phyloP scores from a whole-genome alignment of 1,139 yeast species.

The Candida smagusa region DNA sequence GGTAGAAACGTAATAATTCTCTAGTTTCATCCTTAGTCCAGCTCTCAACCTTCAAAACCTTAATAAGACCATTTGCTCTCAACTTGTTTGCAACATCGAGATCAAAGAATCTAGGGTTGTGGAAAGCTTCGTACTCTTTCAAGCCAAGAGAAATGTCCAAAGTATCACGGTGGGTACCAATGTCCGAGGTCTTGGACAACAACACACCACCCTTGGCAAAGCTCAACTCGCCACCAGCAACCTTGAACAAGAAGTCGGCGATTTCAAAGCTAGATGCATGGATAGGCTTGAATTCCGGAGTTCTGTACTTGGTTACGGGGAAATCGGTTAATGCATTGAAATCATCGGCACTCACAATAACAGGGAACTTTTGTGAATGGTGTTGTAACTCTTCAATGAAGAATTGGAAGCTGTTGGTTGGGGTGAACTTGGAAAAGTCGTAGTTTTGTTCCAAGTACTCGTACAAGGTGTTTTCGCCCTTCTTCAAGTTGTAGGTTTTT shows the following conservation, averaged over 20 bases:
- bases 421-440: constrained; percentile 38
- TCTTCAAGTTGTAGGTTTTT: constrained; percentile 34
- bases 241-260: constrained; percentile 55
- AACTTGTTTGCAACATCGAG: constrained; percentile 47
- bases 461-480: constrained; percentile 41
- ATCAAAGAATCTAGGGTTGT: constrained; percentile 51
- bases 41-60: constrained; percentile 46
- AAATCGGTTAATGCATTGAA: constrained; percentile 61
- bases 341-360: constrained; percentile 71
- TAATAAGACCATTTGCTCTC: constrained; percentile 46
- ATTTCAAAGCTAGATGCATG: constrained; percentile 65
- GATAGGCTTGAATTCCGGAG: constrained; percentile 54
- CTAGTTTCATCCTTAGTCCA: constrained; percentile 54
- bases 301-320: constrained; percentile 60
- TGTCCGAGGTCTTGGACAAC: constrained; percentile 51
- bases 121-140: constrained; percentile 56
- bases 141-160: constrained; percentile 60
- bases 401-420: constrained; percentile 45
- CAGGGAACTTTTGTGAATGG: constrained; percentile 49
- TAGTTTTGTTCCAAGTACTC: constrained; percentile 36
- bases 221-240: constrained; percentile 51
- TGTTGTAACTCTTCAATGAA: constrained; percentile 53
- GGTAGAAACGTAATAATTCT: constrained; percentile 51
- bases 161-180: constrained; percentile 39
- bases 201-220: constrained; percentile 65